These are phyloP conservation scores for Cenchrus purpureus DNA, from an alignment of 176 grass and related monocot genomes.

Conservation along the genomic window DNA sequence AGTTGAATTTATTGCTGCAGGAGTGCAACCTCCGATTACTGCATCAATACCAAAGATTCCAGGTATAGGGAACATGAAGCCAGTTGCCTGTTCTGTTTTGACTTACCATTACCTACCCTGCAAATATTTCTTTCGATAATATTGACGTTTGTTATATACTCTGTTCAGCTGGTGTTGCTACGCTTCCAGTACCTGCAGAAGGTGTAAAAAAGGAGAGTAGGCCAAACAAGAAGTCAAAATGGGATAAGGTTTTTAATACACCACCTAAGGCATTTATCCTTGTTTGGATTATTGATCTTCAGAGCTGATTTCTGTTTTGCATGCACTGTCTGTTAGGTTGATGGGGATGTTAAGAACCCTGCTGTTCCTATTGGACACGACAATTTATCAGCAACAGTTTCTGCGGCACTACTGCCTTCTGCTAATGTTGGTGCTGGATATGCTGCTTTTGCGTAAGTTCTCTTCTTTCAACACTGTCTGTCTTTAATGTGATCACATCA, in stretches of 20 bases:
- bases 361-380: slow-evolving; percentile 52
- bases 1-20: slow-evolving; percentile 78
- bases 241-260: slow-evolving; percentile 85
- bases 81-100: neutral
- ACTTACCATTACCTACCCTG: neutral
- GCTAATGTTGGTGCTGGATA: slow-evolving; percentile 86
- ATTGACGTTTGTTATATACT: neutral
- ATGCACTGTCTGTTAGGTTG: slow-evolving; percentile 58
- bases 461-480: slow-evolving; percentile 22
- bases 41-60: slow-evolving; percentile 63
- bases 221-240: slow-evolving; percentile 92
- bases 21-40: slow-evolving; percentile 48
- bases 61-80: slow-evolving; percentile 47
- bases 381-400: slow-evolving; percentile 51
- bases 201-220: slow-evolving; percentile 62
- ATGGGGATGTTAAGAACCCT: slow-evolving; percentile 75
- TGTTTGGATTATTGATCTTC: slow-evolving; percentile 36
- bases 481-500: neutral
- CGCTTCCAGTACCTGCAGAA: slow-evolving; percentile 49
- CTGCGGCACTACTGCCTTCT: slow-evolving; percentile 60
- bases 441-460: slow-evolving; percentile 91
- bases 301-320: slow-evolving; percentile 29
- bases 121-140: neutral
- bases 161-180: slow-evolving; percentile 35
- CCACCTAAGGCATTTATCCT: slow-evolving; percentile 1